Evolutionary conservation across 148 eudicot genomes (phyloP).

Genomic region (Bassia scoparia): DNA sequence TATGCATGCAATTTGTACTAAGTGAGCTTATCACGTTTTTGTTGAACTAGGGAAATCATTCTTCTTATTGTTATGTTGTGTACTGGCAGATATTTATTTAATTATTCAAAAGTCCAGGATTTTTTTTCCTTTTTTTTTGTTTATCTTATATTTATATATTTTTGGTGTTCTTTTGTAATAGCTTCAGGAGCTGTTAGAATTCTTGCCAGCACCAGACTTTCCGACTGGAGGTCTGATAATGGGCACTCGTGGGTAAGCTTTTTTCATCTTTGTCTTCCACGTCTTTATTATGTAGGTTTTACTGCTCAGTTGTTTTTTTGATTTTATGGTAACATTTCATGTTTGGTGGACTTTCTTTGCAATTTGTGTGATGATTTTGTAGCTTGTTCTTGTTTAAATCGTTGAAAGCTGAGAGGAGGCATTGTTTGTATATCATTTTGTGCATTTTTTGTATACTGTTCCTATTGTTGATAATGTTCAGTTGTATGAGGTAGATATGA

Average conservation of each 20-base stretch:
- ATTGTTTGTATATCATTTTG: too few species aligned
- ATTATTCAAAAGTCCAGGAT: too few species aligned
- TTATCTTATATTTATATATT: neutral
- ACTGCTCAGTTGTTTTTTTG: neutral
- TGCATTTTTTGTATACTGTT: too few species aligned
- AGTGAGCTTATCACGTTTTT: neutral
- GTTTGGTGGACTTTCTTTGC: neutral
- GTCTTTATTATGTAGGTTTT: neutral
- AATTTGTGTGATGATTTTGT: neutral
- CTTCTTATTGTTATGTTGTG: neutral
- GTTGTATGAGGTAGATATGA: too few species aligned
- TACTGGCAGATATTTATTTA: too few species aligned
- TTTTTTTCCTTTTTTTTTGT: neutral
- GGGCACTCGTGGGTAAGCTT: conserved; percentile 81
- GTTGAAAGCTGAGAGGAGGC: neutral
- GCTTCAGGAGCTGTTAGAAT: conserved; percentile 93
- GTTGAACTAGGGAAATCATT: too few species aligned
- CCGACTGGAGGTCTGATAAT: conserved; percentile 95
- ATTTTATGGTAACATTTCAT: neutral
- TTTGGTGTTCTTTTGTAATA: conserved; percentile 28
- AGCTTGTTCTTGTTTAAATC: neutral
- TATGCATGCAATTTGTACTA: neutral
- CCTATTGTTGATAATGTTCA: too few species aligned
- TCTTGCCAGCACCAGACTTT: conserved; percentile 98
- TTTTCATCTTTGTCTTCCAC: conserved; percentile 4